Base-by-base conservation (phyloP, 768 basidiomycete genomes). In the Phylloporus rhodoxanthus region DNA sequence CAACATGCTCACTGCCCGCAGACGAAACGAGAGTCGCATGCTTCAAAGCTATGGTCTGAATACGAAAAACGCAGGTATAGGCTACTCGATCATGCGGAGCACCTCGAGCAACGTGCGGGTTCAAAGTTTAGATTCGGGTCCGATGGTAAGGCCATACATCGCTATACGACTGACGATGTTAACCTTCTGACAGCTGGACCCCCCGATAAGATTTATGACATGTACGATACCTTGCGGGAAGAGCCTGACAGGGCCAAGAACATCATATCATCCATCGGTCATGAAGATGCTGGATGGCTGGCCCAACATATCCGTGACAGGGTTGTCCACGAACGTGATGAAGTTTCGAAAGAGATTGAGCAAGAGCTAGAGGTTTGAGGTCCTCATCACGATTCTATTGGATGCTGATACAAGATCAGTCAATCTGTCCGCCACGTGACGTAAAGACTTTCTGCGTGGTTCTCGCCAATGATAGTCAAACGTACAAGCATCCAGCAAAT, bases 381-480 rank as follows among this genome's bases (percentile, higher is more conserved):
- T 49, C 19, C 30, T 25, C 40, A 30, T 47, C 43, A 13, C 43
- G 8, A 41, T 19, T 41, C 8, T 20, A 19, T 30, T 43, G 11
- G 39, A 40, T 30, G 47, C 46, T 44, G n/a, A 65, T 40, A 19
- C 17, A 6, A 34, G 23, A 54, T 21, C 60, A 84, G 82, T 68
- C 65, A 15, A 62, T 69, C 26, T 92, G 83, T 58, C 91, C 92
- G 4, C 74, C 81, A 3, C 81, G 93, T 6, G 69, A 87, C 20
- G 82, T 91, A 11, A 79, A 83, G 36, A 80, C 75, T 45, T 92
- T 95, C 68, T 75, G 90, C 37, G 80, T 94, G 5, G 61, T 92
- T 14, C 71, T 82, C 13, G 75, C 85, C 14, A 70, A 78, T 55
- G 93, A 88, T 60, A 77, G 80, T 15, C 72, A 73, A 30, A 83